A percentile compares a stretch with the other conserved stretches of the same genome.
phyloP scores from a whole-genome alignment of 305 asterid species.

The Fraxinus baroniana region DNA sequence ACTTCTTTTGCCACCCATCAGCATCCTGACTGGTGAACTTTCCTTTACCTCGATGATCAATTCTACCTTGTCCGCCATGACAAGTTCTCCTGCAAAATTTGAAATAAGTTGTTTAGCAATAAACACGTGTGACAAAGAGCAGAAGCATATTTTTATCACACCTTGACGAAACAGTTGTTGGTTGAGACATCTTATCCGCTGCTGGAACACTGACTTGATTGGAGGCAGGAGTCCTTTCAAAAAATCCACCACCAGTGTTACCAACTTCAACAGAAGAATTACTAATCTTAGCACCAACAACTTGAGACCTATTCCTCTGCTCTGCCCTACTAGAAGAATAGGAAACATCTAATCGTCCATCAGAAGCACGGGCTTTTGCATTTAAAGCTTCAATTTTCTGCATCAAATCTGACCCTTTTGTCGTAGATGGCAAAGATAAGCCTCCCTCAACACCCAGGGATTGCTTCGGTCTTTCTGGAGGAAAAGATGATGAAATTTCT shows the following conservation, averaged over 20 bases:
- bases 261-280: constrained; percentile 37
- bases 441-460: constrained; percentile 39
- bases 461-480: constrained; percentile 38
- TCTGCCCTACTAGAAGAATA: constrained; percentile 39
- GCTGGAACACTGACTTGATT: constrained; percentile 36
- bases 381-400: constrained; percentile 83
- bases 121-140: background rate
- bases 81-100: constrained; percentile 51
- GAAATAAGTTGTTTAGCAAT: constrained; percentile 23
- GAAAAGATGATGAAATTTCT: constrained; percentile 35
- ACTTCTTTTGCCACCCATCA: constrained; percentile 66
- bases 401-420: constrained; percentile 62
- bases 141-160: constrained; percentile 24
- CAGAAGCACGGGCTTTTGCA: constrained; percentile 76
- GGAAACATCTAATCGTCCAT: constrained; percentile 44
- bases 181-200: constrained; percentile 46
- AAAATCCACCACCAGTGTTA: constrained; percentile 29
- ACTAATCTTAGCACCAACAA: constrained; percentile 33
- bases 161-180: constrained; percentile 56
- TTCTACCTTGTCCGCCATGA: constrained; percentile 55
- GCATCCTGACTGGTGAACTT: constrained; percentile 46
- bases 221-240: constrained; percentile 30
- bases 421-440: constrained; percentile 36
- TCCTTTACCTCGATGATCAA: constrained; percentile 54
- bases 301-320: constrained; percentile 38